phyloP scores from a whole-genome alignment of 495 filamentous ascomycete species.

The Penicillium turbatum region DNA sequence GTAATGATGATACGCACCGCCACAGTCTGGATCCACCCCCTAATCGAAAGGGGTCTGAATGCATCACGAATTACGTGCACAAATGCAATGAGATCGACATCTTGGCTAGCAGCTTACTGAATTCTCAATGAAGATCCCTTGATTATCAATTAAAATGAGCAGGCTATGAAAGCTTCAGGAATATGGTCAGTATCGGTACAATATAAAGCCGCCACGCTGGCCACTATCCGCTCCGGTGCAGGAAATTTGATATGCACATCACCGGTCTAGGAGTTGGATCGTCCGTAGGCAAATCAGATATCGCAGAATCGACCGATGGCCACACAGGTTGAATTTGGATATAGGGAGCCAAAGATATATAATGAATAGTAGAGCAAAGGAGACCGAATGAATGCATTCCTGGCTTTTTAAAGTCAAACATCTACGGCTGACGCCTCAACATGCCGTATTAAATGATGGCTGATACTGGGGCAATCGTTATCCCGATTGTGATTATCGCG shows the following conservation, averaged over 20 bases:
- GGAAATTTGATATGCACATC: conserved; percentile 3
- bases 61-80: background rate
- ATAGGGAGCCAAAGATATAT: background rate
- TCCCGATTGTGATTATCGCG: conserved; percentile 10
- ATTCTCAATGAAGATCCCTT: background rate
- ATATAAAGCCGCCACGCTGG: conserved; percentile 4
- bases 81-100: background rate
- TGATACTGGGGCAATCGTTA: conserved; percentile 8
- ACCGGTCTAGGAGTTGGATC: background rate
- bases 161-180: background rate
- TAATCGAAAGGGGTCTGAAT: conserved; percentile 20
- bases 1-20: conserved; percentile 28
- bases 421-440: background rate
- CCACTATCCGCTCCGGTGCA: conserved; percentile 1
- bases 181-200: background rate
- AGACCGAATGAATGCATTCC: background rate
- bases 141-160: background rate
- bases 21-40: conserved; percentile 23
- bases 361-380: background rate
- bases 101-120: background rate
- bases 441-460: conserved; percentile 1
- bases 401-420: background rate
- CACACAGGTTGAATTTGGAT: background rate
- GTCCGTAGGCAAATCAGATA: background rate
- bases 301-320: background rate